A percentile compares a stretch with the other conserved stretches of the same genome.
Evolutionary conservation across 352 stramenopile genomes (phyloP).

Genomic region (Phytopythium aichiense): DNA sequence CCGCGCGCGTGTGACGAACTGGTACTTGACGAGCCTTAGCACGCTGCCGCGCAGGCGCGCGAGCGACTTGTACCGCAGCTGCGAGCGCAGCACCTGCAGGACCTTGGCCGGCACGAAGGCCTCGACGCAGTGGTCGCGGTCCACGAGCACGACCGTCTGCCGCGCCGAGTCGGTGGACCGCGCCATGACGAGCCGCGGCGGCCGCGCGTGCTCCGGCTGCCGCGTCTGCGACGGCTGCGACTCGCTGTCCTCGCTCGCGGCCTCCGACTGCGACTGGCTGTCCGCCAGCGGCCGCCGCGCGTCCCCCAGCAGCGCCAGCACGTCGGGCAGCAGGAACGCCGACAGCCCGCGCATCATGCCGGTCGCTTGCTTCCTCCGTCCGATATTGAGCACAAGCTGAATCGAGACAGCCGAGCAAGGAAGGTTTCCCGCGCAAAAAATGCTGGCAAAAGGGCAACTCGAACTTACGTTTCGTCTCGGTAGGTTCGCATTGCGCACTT

Average conservation of each 20-base stretch:
- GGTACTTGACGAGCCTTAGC: conserved; percentile 55
- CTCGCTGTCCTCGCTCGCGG: conserved; percentile 55
- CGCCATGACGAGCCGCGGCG: conserved; percentile 49
- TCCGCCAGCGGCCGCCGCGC: conserved; percentile 4
- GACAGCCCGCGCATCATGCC: conserved; percentile 12
- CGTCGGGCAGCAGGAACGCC: conserved; percentile 50
- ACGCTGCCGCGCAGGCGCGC: conserved; percentile 41
- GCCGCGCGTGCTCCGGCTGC: not conserved
- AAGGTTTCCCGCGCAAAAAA: not conserved
- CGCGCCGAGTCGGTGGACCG: conserved; percentile 31
- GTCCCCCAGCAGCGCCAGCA: conserved; percentile 42
- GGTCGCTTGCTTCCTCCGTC: not conserved
- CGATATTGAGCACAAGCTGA: not conserved
- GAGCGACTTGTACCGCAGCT: conserved; percentile 30
- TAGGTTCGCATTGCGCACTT: not conserved
- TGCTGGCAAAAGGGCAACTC: not conserved
- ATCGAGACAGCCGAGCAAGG: not conserved
- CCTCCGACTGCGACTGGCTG: conserved; percentile 34
- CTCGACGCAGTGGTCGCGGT: conserved; percentile 38
- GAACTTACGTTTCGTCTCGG: not conserved
- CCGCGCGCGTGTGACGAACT: conserved; percentile 41
- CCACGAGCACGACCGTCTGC: conserved; percentile 44
- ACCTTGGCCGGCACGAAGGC: conserved; percentile 42
- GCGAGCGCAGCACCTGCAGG: conserved; percentile 12
- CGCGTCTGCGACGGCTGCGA: conserved; percentile 18